Percentiles rank a stretch among this genome's conserved stretches.
Conservation (phyloP, 2,329 filamentous ascomycete genomes). For the Huntiella abstrusa region DNA sequence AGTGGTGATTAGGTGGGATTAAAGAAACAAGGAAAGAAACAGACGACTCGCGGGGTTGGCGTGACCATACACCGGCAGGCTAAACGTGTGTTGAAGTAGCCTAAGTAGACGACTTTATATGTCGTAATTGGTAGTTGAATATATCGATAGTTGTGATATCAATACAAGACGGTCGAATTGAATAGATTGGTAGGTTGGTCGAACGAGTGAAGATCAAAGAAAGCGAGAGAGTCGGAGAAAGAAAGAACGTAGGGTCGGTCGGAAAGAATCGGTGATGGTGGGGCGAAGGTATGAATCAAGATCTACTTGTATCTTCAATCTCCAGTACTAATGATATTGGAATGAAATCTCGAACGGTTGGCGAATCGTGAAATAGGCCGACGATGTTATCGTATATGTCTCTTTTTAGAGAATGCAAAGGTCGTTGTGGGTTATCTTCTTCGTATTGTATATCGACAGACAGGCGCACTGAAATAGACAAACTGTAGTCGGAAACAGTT, state of each 20-base stretch:
- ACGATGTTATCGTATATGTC: too few species aligned
- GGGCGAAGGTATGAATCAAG: not conserved
- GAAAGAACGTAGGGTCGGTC: slow-evolving; percentile 5
- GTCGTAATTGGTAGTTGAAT: not conserved
- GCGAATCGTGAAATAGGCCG: too few species aligned
- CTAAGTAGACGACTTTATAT: not conserved
- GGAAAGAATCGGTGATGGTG: not conserved
- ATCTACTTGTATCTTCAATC: not conserved
- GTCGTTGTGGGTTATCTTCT: too few species aligned
- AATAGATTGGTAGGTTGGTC: not conserved
- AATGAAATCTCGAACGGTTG: too few species aligned
- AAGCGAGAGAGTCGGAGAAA: not conserved
- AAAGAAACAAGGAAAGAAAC: slow-evolving; percentile 10
- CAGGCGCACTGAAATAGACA: too few species aligned
- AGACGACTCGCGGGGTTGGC: not conserved
- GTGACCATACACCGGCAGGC: not conserved
- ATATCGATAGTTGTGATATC: too few species aligned
- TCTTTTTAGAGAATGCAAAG: too few species aligned
- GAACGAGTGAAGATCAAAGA: not conserved
- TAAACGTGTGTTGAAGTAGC: not conserved
- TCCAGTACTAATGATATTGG: too few species aligned
- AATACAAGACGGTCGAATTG: not conserved
- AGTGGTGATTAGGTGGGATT: slow-evolving; percentile 10
- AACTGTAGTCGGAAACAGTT: too few species aligned
- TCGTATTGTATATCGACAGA: too few species aligned